Evolutionary conservation across 139 green algal genomes (phyloP).

Genomic region (Micromonas pusilla): DNA sequence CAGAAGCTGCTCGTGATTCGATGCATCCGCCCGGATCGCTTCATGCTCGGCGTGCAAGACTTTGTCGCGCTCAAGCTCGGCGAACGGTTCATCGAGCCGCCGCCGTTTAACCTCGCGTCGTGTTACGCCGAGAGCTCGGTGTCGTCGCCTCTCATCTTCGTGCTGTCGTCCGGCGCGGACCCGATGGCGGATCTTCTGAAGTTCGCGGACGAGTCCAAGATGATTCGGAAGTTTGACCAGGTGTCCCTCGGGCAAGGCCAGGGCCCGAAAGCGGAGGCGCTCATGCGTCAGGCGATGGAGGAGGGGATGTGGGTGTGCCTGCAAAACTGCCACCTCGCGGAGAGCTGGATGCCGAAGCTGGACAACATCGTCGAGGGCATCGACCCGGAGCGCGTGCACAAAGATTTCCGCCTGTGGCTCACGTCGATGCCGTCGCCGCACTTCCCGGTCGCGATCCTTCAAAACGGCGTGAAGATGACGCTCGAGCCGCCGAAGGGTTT

Average conservation of each 20-base stretch:
- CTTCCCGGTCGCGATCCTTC: slow-evolving; percentile 69
- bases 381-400: slow-evolving; percentile 39
- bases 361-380: slow-evolving; percentile 58
- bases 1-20: slow-evolving; percentile 57
- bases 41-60: slow-evolving; percentile 47
- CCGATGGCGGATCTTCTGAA: slow-evolving; percentile 77
- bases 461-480: slow-evolving; percentile 77
- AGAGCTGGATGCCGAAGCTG: slow-evolving; percentile 63
- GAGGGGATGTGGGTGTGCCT: slow-evolving; percentile 48
- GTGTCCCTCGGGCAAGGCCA: slow-evolving; percentile 76
- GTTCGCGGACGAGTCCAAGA: slow-evolving; percentile 71
- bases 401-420: slow-evolving; percentile 61
- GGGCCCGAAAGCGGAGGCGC: slow-evolving; percentile 57
- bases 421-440: slow-evolving; percentile 59
- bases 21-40: slow-evolving; percentile 68
- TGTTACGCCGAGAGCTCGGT: slow-evolving; percentile 56
- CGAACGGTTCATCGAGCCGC: slow-evolving; percentile 64
- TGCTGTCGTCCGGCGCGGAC: slow-evolving; percentile 66
- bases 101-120: slow-evolving; percentile 62
- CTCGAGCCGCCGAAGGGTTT: slow-evolving; percentile 68
- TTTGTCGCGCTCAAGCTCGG: slow-evolving; percentile 60
- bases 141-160: slow-evolving; percentile 69
- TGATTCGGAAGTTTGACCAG: slow-evolving; percentile 73
- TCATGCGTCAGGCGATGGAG: slow-evolving; percentile 35
- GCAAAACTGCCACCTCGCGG: slow-evolving; percentile 59